A percentile compares a stretch with the other conserved stretches of the same genome.
phyloP scores from a whole-genome alignment of 805 yeast species.

The Millerozyma acaciae region DNA sequence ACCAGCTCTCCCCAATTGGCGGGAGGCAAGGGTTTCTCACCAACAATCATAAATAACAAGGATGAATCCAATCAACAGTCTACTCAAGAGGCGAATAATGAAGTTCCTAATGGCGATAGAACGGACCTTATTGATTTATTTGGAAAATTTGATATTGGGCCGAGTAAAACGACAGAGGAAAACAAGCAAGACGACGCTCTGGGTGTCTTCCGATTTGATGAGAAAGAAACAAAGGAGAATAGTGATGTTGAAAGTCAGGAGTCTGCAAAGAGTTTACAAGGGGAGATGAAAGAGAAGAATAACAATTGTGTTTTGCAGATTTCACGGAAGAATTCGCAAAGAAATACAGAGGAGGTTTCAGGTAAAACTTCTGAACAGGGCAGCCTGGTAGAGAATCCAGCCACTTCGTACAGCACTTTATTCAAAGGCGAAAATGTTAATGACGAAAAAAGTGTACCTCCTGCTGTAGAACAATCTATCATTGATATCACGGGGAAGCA shows the following conservation, averaged over 20 bases:
- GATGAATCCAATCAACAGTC: constrained; percentile 7
- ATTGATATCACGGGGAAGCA: constrained; percentile 11
- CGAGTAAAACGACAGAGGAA: constrained; percentile 8
- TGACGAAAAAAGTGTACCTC: too few species aligned
- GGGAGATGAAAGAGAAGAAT: too few species aligned
- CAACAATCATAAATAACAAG: constrained; percentile 19
- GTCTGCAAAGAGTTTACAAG: too few species aligned
- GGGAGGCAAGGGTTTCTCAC: constrained; percentile 8
- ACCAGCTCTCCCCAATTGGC: constrained; percentile 7
- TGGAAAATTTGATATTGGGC: constrained; percentile 30
- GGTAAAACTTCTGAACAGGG: too few species aligned
- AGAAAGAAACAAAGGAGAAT: too few species aligned
- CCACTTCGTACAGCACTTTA: too few species aligned
- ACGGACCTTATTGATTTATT: constrained; percentile 30
- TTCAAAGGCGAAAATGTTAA: too few species aligned
- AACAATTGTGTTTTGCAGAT: too few species aligned
- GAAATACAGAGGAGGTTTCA: background rate
- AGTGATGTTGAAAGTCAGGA: too few species aligned
- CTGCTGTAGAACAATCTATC: constrained; percentile 20
- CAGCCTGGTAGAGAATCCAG: too few species aligned
- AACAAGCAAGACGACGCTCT: constrained; percentile 5
- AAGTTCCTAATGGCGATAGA: constrained; percentile 2
- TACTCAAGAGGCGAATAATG: background rate
- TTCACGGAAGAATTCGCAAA: background rate
- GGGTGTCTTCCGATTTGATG: too few species aligned